Percentiles rank a stretch among this genome's conserved stretches.
phyloP scores from a whole-genome alignment of 2,329 filamentous ascomycete species.

The Pseudofabraea citricarpa region DNA sequence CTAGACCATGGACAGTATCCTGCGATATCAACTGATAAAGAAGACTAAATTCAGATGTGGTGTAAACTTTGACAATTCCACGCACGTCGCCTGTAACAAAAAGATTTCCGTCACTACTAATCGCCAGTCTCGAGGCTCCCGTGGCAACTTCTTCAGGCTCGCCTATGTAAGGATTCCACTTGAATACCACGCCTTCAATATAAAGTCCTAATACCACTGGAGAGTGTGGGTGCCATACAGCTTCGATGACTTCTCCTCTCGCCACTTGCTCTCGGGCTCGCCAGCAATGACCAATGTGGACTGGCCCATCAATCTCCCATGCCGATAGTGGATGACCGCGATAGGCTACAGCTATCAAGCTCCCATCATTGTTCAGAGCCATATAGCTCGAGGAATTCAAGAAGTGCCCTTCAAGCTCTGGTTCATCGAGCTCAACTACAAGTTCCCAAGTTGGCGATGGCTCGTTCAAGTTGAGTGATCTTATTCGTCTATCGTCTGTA shows the following conservation, averaged over 20 bases:
- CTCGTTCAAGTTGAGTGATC: slow-evolving; percentile 14
- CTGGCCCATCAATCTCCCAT: slow-evolving; percentile 24
- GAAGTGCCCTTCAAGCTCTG: slow-evolving; percentile 19
- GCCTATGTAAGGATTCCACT: slow-evolving; percentile 29
- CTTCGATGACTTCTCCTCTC: slow-evolving; percentile 20
- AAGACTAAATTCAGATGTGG: too few species aligned
- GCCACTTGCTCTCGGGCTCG: slow-evolving; percentile 17
- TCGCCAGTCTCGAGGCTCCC: too few species aligned
- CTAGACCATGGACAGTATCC: not conserved
- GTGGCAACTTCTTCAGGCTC: slow-evolving; percentile 22
- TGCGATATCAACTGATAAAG: not conserved
- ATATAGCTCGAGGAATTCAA: slow-evolving; percentile 23
- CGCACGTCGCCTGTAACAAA: too few species aligned
- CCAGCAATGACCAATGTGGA: slow-evolving; percentile 25
- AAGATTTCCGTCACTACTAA: too few species aligned
- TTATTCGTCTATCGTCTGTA: slow-evolving; percentile 18
- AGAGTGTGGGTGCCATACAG: slow-evolving; percentile 25
- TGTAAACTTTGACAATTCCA: too few species aligned
- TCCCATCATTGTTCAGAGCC: slow-evolving; percentile 25
- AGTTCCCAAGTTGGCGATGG: slow-evolving; percentile 14
- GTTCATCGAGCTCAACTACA: slow-evolving; percentile 17
- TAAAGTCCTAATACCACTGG: slow-evolving; percentile 29
- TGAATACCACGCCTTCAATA: slow-evolving; percentile 30
- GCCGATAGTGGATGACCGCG: slow-evolving; percentile 25
- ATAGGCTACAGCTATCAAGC: slow-evolving; percentile 25